A percentile compares a stretch with the other conserved stretches of the same genome.
Conservation (phyloP, 805 yeast species). For the Blastobotrys terrestris region DNA sequence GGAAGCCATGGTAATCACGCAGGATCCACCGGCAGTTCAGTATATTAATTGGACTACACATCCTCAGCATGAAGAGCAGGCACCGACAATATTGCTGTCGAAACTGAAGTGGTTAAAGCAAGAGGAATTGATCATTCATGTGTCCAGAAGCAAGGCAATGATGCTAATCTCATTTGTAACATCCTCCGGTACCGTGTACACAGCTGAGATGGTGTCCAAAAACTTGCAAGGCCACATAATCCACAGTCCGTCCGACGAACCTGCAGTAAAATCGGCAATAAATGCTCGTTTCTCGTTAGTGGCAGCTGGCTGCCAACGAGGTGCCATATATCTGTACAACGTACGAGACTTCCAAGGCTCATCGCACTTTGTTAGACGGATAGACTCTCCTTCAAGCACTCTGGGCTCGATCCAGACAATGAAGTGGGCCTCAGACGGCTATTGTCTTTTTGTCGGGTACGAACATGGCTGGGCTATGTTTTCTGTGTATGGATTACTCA, state of each 20-base stretch:
- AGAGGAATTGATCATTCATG: slow-evolving; percentile 16
- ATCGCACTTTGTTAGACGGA: slow-evolving; percentile 27
- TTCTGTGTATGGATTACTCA: slow-evolving; percentile 43
- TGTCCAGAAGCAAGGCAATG: slow-evolving; percentile 27
- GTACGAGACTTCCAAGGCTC: slow-evolving; percentile 33
- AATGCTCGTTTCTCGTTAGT: slow-evolving; percentile 38
- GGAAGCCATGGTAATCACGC: slow-evolving; percentile 21
- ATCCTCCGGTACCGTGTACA: slow-evolving; percentile 22
- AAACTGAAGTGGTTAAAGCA: slow-evolving; percentile 23
- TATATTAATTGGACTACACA: slow-evolving; percentile 15
- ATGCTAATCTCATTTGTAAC: slow-evolving; percentile 27
- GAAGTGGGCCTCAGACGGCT: slow-evolving; percentile 36
- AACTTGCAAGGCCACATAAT: slow-evolving; percentile 10
- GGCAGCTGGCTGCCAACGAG: slow-evolving; percentile 36
- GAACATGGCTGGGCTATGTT: slow-evolving; percentile 43
- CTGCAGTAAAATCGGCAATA: slow-evolving; percentile 28
- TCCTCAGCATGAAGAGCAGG: slow-evolving; percentile 15
- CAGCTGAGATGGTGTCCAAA: slow-evolving; percentile 17
- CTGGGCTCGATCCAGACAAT: slow-evolving; percentile 25
- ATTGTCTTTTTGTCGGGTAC: slow-evolving; percentile 29
- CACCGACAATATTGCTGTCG: slow-evolving; percentile 18
- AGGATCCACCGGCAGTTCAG: slow-evolving; percentile 18
- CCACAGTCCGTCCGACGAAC: slow-evolving; percentile 11
- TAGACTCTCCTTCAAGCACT: slow-evolving; percentile 25
- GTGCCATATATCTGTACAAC: slow-evolving; percentile 34